Conservation (phyloP, 1,284 basidiomycete species). For the Trametes sp. region DNA sequence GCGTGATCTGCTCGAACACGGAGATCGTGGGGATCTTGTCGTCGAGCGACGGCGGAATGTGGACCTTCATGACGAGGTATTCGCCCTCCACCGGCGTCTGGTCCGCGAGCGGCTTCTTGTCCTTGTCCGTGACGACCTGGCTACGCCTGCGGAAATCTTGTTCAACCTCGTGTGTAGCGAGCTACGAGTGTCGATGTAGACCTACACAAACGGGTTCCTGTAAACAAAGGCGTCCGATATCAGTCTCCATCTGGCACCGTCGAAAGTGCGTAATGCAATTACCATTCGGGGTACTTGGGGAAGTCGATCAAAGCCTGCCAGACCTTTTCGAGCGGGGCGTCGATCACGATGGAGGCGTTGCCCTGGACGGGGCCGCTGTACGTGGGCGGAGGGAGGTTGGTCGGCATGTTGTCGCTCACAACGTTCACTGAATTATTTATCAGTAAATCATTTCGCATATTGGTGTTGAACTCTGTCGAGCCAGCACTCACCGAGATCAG, state of each 20-base stretch:
- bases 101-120: slow-evolving; percentile 50
- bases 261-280: slow-evolving; percentile 8
- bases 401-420: slow-evolving; percentile 6
- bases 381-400: slow-evolving; percentile 30
- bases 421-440: too few relatives aligned
- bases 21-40: slow-evolving; percentile 40
- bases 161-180: too few relatives aligned
- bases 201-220: slow-evolving; percentile 77
- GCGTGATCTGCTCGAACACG: slow-evolving; percentile 40
- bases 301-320: slow-evolving; percentile 59
- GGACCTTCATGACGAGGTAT: slow-evolving; percentile 57
- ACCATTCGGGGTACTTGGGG: slow-evolving; percentile 61
- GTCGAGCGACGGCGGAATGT: slow-evolving; percentile 65
- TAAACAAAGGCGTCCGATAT: neutral
- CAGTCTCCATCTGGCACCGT: neutral
- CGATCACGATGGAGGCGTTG: slow-evolving; percentile 49
- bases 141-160: slow-evolving; percentile 51
- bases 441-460: too few relatives aligned
- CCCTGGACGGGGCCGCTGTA: slow-evolving; percentile 46
- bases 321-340: slow-evolving; percentile 56
- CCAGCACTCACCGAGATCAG: neutral
- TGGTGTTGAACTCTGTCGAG: neutral
- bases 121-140: slow-evolving; percentile 57
- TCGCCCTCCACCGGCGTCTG: slow-evolving; percentile 58
- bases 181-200: neutral